Evolutionary conservation across 2,329 filamentous ascomycete genomes (phyloP), one percentile per base, ranked within the genome.

Genomic region (Penicillium sp.): DNA sequence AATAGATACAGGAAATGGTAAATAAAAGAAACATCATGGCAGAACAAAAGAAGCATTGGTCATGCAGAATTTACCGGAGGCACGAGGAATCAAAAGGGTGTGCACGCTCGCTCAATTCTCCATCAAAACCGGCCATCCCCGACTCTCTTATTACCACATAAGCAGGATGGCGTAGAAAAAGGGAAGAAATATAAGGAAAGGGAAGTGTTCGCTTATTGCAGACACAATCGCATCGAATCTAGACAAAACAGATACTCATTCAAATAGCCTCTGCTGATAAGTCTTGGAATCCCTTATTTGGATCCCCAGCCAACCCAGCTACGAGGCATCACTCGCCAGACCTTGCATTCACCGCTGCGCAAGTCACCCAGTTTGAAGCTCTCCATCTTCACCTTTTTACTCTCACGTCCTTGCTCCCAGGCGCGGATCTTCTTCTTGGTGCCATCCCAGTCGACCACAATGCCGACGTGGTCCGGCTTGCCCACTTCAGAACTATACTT

Each of bases 361-460:
- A 98, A 65, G 72, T 98, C 93, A 36, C 90, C 89, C 51, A 98
- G 78, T 73, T 90, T 87, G 73, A 91, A 97, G 71, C 89, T 95
- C 75, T 97, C 91, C 51, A 88, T 74, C 74, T 94, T 93, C 44
- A 94, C 85, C 75, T 96, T 97, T 69, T 86, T 91, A 67, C 83
- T 90, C 74, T 97, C 91, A 11, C 91, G 77, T 0, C 91, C 91
- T 66, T 98, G 93, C 69, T 97, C 93, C 87, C 89, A 97, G 1
- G 85, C 90, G 23, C 90, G 76, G 22, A 98, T 85, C 77, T 97
- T 96, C 78, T 95, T 95, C 80, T 96, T 95, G 32, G 89, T 95
- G 3, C 93, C 93, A 67, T 98, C 93, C 93, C 93, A 98, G 67
- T 98, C 93, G 8, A 89, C 81, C 3, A 98, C 91, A 2, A 98